Percentiles rank a stretch among this genome's conserved stretches.
Evolutionary conservation across 441 rosid species (phyloP).

Genomic region (Brassica balearica): DNA sequence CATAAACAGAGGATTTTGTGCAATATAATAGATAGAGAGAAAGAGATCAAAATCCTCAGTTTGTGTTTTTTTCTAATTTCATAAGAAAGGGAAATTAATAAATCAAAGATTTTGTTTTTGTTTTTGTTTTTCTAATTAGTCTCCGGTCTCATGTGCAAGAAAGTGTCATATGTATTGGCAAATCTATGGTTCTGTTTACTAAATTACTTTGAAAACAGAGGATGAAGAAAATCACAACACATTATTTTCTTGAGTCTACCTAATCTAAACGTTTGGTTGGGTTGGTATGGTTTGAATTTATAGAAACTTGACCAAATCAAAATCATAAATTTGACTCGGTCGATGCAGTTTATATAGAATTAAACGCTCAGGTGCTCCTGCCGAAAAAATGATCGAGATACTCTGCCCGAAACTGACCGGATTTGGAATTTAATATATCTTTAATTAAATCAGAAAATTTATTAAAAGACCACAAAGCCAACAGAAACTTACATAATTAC

Average conservation of each 20-base stretch:
- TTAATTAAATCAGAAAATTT: no score
- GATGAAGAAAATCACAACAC: conserved; percentile 22
- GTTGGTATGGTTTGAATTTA: no score
- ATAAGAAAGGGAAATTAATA: conserved; percentile 21
- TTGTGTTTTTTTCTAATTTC: conserved; percentile 18
- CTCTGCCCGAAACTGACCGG: no score
- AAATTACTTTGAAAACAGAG: conserved; percentile 5
- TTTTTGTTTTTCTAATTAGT: not conserved
- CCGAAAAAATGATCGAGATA: no score
- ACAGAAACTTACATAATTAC: no score
- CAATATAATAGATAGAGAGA: conserved; percentile 24
- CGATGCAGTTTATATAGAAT: no score
- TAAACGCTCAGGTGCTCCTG: no score
- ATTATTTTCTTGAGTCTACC: not conserved
- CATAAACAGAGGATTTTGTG: conserved; percentile 36
- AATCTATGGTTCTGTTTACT: not conserved
- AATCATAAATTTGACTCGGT: no score
- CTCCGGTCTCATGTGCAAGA: not conserved
- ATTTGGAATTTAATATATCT: no score
- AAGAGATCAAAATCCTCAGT: conserved; percentile 38
- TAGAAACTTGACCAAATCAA: no score
- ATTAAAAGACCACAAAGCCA: no score
- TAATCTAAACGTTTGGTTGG: not conserved
- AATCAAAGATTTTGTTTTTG: conserved; percentile 26
- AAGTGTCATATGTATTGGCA: not conserved